Base-by-base conservation (phyloP, 228 moss, liverwort and hornwort genomes). In the Sphagnum fallax region DNA sequence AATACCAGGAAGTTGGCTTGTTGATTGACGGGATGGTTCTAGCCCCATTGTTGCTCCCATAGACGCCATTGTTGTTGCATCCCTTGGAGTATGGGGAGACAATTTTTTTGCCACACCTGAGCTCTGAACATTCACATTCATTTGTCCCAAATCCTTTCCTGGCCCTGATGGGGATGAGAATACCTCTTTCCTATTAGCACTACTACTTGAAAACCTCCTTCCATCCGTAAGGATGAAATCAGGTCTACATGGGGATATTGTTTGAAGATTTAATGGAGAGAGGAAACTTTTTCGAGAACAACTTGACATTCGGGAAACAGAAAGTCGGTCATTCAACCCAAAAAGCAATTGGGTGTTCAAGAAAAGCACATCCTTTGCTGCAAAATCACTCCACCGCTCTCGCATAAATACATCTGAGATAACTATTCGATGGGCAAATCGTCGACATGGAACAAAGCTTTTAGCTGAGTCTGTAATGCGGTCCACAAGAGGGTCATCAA, bases 371-470 rank as follows among this genome's bases (percentile, higher is more conserved):
- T 85, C 84, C 48, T 77, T 72, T 4, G 84, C 81, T 1, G 81
- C 81, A 18, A 85, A 78, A 75, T 85, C 84, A 53, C 84, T 85
- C 84, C 84, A 85, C 63, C 84, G 64, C n/a, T 81, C 70, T 76
- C 81, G 84, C 52, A 81, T 67, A 61, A 81, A 71, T 62, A 85
- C 84, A 62, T 85, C 84, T 13, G 81, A 77, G 48, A 85, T 60
- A 16, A 85, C 72, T 62, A 85, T 81, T 0, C 81, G 74, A 48
- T 85, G 84, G 6, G 75, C 81, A 12, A 85, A 52, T 9, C 78
- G 78, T 5, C 81, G 81, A 74, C 74, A 4, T 73, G 71, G 50
- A 70, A 62, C 5, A 16, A 55, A 8, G 64, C 65, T 67, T 63
- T 73, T 50, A 65, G 32, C 32, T 2, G 51, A 53, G 47, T 70